Evolutionary conservation across 129 eudicot species (phyloP), one percentile per base, ranked within the genome.

Genomic region (Tagetes erecta): DNA sequence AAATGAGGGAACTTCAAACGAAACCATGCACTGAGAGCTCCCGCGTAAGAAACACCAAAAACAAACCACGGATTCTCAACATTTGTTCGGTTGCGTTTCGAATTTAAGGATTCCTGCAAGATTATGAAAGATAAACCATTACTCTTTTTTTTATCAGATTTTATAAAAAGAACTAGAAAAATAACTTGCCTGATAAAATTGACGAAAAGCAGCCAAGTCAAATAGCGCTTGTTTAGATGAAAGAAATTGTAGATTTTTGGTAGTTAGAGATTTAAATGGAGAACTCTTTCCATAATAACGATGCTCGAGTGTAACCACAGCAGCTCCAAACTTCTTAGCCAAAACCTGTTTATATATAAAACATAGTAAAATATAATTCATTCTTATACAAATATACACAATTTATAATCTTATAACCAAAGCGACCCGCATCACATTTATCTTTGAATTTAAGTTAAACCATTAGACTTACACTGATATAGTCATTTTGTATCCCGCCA

Each of bases 11-110:
- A 95, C 83, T 95, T 95, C 74, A 91, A 52, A 65, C 97, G 97
- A 77, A 95, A 95, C 99, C 99, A 95, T 5, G 99, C 99, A 49
- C 99, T 88, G 51, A 95, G 92, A 76, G 99, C 99, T 74, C 99
- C 99, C 27, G 99, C 57, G 63, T 95, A 95, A n/a, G 99, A 95
- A 76, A 79, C 80, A 81, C 99, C 99, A 77, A 95, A 87, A 27
- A 95, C 94, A 50, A 95, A 95, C 99, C 99, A 95, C 27, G 96
- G 92, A 82, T 95, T 95, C 46, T 95, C 99, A 10, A 49, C 62
- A 57, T 65, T 76, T n/a, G 97, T 75, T 73, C 84, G 82, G 46
- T 91, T 91, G 64, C 81, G 80, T 84, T 87, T 95, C 68, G 31
- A 42, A 76, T 91, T 88, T 75, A 95, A 71, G 44, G 95, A 85